phyloP scores from a whole-genome alignment of 768 basidiomycete genomes.

The Cytidiella melzeri region DNA sequence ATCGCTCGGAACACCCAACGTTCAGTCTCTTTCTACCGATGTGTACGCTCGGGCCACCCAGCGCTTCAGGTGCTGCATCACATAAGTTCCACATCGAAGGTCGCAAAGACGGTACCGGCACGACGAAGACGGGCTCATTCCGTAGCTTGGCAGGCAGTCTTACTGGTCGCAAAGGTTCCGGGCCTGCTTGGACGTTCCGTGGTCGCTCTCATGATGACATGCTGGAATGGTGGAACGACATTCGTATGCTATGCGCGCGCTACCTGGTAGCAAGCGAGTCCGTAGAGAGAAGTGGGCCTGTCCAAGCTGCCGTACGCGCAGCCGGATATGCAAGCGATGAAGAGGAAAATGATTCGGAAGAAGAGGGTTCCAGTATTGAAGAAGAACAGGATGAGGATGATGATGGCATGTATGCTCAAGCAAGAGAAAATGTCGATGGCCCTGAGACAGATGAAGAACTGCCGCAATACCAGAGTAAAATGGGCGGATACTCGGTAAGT shows the following conservation, averaged over 20 bases:
- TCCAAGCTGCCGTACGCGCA: slow-evolving; percentile 85
- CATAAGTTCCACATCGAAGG: slow-evolving; percentile 99
- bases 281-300: slow-evolving; percentile 88
- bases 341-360: slow-evolving; percentile 50
- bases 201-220: slow-evolving; percentile 88
- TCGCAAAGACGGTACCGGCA: slow-evolving; percentile 73
- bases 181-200: slow-evolving; percentile 86
- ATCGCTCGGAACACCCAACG: slow-evolving; percentile 49
- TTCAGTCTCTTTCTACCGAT: slow-evolving; percentile 90
- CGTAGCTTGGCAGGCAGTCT: slow-evolving; percentile 28
- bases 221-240: slow-evolving; percentile 99
- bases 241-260: slow-evolving; percentile 86
- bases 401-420: slow-evolving; percentile 45
- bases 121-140: slow-evolving; percentile 52
- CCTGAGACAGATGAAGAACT: slow-evolving; percentile 40
- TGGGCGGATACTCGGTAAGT: slow-evolving; percentile 28
- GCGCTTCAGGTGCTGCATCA: slow-evolving; percentile 52
- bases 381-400: slow-evolving; percentile 37
- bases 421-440: slow-evolving; percentile 32
- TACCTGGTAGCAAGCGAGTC: slow-evolving; percentile 93
- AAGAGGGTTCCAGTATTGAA: slow-evolving; percentile 57
- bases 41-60: slow-evolving; percentile 93
- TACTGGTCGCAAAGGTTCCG: slow-evolving; percentile 25
- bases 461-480: slow-evolving; percentile 54
- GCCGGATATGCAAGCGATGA: slow-evolving; percentile 88